Percentiles rank a stretch among this genome's conserved stretches.
Conservation (phyloP, 1,284 basidiomycete species). For the Marasmius sp. region DNA sequence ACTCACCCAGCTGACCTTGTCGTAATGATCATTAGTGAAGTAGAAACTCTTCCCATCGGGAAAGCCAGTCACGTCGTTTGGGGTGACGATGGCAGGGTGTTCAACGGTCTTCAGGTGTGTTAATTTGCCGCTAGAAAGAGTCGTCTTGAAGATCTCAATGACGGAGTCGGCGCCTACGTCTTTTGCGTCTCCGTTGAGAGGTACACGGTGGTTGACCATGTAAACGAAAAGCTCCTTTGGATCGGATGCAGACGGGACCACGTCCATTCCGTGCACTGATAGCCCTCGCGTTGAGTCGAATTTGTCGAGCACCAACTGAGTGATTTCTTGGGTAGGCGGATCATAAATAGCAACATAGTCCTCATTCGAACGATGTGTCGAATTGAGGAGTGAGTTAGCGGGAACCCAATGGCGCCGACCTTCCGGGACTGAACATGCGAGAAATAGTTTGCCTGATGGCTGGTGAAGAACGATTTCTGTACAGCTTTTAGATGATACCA, state of each 20-base stretch:
- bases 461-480: conserved; percentile 58
- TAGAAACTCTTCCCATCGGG: conserved; percentile 61
- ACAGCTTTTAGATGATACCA: neutral
- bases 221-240: conserved; percentile 61
- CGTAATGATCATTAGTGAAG: conserved; percentile 67
- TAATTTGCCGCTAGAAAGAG: conserved; percentile 42
- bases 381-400: conserved; percentile 41
- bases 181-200: conserved; percentile 29
- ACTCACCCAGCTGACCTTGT: conserved; percentile 51
- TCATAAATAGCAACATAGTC: conserved; percentile 70
- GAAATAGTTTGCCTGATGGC: conserved; percentile 60
- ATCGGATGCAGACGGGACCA: conserved; percentile 53
- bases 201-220: conserved; percentile 63
- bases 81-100: conserved; percentile 52
- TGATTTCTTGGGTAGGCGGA: conserved; percentile 43
- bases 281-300: conserved; percentile 44
- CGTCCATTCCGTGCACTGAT: conserved; percentile 72
- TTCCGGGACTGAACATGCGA: conserved; percentile 63
- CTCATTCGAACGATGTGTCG: conserved; percentile 34
- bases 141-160: conserved; percentile 70
- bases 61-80: conserved; percentile 69
- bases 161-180: conserved; percentile 67
- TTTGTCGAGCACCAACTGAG: conserved; percentile 43
- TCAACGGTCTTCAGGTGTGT: conserved; percentile 59
- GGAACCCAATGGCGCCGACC: conserved; percentile 61